Evolutionary conservation across 768 basidiomycete genomes (phyloP), one percentile per base, ranked within the genome.

Genomic region (Amanita pseudoporphyria): DNA sequence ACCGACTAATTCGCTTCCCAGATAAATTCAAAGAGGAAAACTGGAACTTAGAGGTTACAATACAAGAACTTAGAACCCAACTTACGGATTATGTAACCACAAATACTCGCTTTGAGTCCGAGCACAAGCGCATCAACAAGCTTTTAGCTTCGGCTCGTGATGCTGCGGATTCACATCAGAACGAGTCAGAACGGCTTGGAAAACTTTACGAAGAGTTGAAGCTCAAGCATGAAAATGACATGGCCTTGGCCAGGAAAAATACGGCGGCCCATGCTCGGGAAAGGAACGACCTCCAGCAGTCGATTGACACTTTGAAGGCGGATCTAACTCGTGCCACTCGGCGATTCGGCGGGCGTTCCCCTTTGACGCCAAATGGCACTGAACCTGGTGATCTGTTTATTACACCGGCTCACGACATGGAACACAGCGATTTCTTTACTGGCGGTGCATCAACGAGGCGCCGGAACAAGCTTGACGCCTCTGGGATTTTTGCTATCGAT

Each of bases 21-120:
- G 95, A 97, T 64, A 91, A 92, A 55, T 95, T 82, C 79, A 92
- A 92, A 68, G 95, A 98, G 68, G 92, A 94, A 67, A 98, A 96
- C 64, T 98, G 96, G 96, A 95, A 98, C 61, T 81, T 97, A 51
- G 95, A 98, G 70, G 92, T 97, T 43, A 78, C 79, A 13, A 71
- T 92, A 24, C 95, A 98, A 63, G 93, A 96, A 52, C 74, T 93
- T 19, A 83, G 84, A 33, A 68, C 77, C 1, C 81, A 87, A 55
- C 71, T 86, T 40, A 61, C 74, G 26, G 82, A 87, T 43, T 74
- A 79, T 1, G 82, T 88, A 54, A 66, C 81, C 14, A 71, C 81
- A 6, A 67, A 74, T 3, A 75, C 79, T 54, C 82, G 88, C 39
- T 70, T 88, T 19, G 90, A 94, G 59, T 70, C 78, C 32, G 96